Evolutionary conservation across 2,329 filamentous ascomycete genomes (phyloP), one percentile per base, ranked within the genome.

Genomic region (Dendryphion nanum): DNA sequence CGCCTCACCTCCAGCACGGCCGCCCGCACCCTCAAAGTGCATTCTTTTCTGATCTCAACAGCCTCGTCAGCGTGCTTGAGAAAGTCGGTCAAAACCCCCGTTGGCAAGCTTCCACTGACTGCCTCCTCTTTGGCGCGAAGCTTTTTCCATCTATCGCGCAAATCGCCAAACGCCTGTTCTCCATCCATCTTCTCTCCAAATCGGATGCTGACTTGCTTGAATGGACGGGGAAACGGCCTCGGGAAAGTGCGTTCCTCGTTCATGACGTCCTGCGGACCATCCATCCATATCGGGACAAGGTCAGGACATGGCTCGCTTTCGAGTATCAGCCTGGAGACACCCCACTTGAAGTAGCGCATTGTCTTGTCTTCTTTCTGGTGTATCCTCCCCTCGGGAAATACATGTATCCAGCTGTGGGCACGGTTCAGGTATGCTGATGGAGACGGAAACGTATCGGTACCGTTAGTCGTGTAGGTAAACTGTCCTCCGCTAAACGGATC

Each of bases 261-360:
- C 91, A 97, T 96, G 51, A 95, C 75, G 42, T 85, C 70, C 60
- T 96, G 86, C 13, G 86, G 86, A 18, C 93, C 93, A 56, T 96
- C 88, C 34, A 97, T 84, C 74, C 94, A 98, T 69, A 98, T 91
- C 30, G 93, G 89, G 23, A 98, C 78, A 15, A 98, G 78, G 51
- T 94, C 87, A 0, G 93, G 93, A 45, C 86, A 83, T 3, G 89
- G 88, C 33, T 91, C 86, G 32, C 85, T 81, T 66, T 98, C 93
- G 32, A 98, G 79, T 41, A 98, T 93, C 41, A 97, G 76, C 2
- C 93, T 81, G 5, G 91, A 89, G 2, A 97, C 76, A 1, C 93
- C 93, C 93, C 93, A 98, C 72, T 95, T 96, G 79, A 97, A 97
- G 70, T 98, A 98, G 19, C 93, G 85, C 75, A 97, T 83, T 6